A percentile compares a stretch with the other conserved stretches of the same genome.
Conservation (phyloP, 805 yeast species). For the Metschnikowia dekortorum region DNA sequence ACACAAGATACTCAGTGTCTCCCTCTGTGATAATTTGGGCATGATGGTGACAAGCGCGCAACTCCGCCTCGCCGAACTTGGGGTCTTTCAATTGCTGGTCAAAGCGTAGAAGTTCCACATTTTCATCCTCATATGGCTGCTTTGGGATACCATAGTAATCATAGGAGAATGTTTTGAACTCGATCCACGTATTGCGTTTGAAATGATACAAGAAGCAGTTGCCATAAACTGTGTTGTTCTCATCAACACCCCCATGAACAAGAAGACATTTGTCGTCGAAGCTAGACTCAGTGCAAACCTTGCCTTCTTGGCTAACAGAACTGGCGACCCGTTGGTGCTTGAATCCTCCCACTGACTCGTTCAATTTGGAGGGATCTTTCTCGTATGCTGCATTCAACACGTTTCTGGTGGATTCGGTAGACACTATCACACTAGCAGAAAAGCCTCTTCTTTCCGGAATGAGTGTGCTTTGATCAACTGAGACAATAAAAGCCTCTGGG, state of each 20-base stretch:
- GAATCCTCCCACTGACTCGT: neutral
- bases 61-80: constrained; percentile 34
- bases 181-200: constrained; percentile 31
- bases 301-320: neutral
- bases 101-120: constrained; percentile 16
- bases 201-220: constrained; percentile 33
- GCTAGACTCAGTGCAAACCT: constrained; percentile 11
- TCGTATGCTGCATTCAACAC: neutral
- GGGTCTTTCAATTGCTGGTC: constrained; percentile 27
- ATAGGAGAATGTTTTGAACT: constrained; percentile 29
- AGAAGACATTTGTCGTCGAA: constrained; percentile 29
- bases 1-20: constrained; percentile 32
- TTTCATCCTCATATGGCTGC: constrained; percentile 31
- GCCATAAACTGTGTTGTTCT: constrained; percentile 24
- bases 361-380: neutral
- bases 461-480: constrained; percentile 6
- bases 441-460: constrained; percentile 40
- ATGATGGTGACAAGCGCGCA: constrained; percentile 39
- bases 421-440: constrained; percentile 31
- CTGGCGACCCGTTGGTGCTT: neutral
- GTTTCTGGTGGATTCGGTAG: constrained; percentile 1
- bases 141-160: constrained; percentile 29
- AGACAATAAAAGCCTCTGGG: constrained; percentile 19
- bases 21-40: constrained; percentile 31
- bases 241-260: constrained; percentile 40